These are phyloP conservation scores for Boletus mariae DNA, from an alignment of 1,284 basidiomycete genomes.

Conservation along the genomic window DNA sequence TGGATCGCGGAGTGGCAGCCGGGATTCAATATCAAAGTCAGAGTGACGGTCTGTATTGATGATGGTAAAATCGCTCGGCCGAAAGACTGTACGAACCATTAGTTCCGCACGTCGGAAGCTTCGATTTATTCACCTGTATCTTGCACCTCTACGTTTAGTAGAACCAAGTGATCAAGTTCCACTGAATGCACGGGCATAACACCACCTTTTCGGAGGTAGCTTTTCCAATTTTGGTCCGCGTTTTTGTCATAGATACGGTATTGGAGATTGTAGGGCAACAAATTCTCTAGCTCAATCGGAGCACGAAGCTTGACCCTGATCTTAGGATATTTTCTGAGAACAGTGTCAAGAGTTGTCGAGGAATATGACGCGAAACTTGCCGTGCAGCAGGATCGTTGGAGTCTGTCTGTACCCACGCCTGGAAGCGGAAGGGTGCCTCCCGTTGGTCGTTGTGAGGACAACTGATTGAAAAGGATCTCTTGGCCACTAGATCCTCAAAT, in stretches of 20 bases:
- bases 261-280: slow-evolving; percentile 93
- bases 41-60: slow-evolving; percentile 93
- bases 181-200: slow-evolving; percentile 97
- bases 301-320: slow-evolving; percentile 88
- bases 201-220: slow-evolving; percentile 91
- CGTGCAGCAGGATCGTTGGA: slow-evolving; percentile 57
- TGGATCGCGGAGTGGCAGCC: slow-evolving; percentile 72
- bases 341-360: slow-evolving; percentile 1
- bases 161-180: slow-evolving; percentile 87
- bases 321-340: slow-evolving; percentile 73
- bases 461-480: slow-evolving; percentile 76
- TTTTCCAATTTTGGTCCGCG: slow-evolving; percentile 87
- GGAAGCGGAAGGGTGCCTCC: slow-evolving; percentile 95
- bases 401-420: slow-evolving; percentile 87
- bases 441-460: slow-evolving; percentile 81
- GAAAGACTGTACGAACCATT: slow-evolving; percentile 59
- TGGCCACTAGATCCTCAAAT: slow-evolving; percentile 88
- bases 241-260: slow-evolving; percentile 98
- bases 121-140: slow-evolving; percentile 65
- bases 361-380: slow-evolving; percentile 36
- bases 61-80: slow-evolving; percentile 97
- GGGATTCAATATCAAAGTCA: slow-evolving; percentile 82
- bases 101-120: not conserved
- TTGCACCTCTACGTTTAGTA: slow-evolving; percentile 90
- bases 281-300: slow-evolving; percentile 94